Percentiles rank a stretch among this genome's conserved stretches.
Conservation (phyloP, 2,329 filamentous ascomycete species). For the Botryotinia globosa region DNA sequence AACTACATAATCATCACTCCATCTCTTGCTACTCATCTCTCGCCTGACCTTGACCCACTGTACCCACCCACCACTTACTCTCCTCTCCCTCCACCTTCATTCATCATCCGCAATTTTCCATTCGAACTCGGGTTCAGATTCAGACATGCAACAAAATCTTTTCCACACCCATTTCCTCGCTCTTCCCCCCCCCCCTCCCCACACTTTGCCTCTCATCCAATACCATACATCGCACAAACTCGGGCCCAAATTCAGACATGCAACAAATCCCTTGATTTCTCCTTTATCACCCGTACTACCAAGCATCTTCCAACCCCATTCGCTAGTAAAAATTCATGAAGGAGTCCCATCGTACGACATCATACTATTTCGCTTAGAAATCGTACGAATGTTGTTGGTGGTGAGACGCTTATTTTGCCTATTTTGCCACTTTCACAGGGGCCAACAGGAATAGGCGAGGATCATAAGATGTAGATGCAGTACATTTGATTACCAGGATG, state of each 20-base stretch:
- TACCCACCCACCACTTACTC: not conserved
- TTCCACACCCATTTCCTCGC: not conserved
- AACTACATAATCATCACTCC: not conserved
- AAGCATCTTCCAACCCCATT: not conserved
- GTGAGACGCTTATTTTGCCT: constrained; percentile 2
- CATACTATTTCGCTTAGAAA: not conserved
- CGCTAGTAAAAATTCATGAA: not conserved
- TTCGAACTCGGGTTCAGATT: not conserved
- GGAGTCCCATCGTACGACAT: constrained; percentile 1
- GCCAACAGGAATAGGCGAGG: not conserved
- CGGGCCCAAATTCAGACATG: constrained; percentile 2
- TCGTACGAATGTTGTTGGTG: not conserved
- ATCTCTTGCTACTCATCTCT: not conserved
- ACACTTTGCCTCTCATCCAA: not conserved
- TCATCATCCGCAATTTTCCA: not conserved
- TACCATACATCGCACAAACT: not conserved
- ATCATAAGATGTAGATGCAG: no score
- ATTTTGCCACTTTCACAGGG: not conserved
- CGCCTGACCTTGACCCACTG: not conserved
- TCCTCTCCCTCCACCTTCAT: not conserved
- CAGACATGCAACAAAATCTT: not conserved
- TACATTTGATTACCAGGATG: not conserved
- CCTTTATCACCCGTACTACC: not conserved
- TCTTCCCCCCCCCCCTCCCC: not conserved
- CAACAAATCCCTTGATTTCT: not conserved